Base-by-base conservation (phyloP, 1,284 basidiomycete species). In the Ustilago nuda region DNA sequence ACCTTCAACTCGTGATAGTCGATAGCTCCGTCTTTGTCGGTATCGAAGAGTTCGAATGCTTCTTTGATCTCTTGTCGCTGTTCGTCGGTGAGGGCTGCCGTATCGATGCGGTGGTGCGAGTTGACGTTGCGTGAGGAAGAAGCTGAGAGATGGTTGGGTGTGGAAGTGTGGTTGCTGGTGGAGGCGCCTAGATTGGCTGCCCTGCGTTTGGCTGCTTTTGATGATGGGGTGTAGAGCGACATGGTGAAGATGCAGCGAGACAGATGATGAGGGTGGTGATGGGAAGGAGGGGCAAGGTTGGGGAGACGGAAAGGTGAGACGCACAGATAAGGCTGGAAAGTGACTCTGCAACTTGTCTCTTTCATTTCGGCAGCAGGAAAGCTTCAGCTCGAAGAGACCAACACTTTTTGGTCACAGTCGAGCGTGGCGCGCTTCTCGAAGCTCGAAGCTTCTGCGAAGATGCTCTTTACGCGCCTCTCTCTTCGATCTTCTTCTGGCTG, bases 11-110 rank as follows among this genome's bases (percentile, higher is more conserved):
- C 97, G 87, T 99, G 96, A 87, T 98, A 99, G 71, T 85, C 85
- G 54, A 86, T 81, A 13, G 85, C 91, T n/a, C 94, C 94, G 84
- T 99, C 96, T 89, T 98, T 98, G 89, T 99, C 96, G 37, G 94
- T 94, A 88, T 99, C 97, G 85, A 99, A 99, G 64, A 99, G 91
- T 87, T 98, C 95, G 84, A 99, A 99, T 0, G 97, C 97, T 85
- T 99, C 97, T 86, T 95, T 95, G 80, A 99, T 97, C 88, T 99
- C 96, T 84, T 94, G 92, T 81, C 94, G 93, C 86, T 98, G 95
- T 86, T 98, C 95, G 66, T 98, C 95, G 3, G 92, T 91, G 48
- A 98, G 90, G 3, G 63, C 67, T 23, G 62, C 56, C 23, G 23
- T 27, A 35, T 69, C 66, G 56, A 66, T 66, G 58, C 64, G 64